Evolutionary conservation across 208 protist species (phyloP).

Genomic region (Crithidia fasciculata): DNA sequence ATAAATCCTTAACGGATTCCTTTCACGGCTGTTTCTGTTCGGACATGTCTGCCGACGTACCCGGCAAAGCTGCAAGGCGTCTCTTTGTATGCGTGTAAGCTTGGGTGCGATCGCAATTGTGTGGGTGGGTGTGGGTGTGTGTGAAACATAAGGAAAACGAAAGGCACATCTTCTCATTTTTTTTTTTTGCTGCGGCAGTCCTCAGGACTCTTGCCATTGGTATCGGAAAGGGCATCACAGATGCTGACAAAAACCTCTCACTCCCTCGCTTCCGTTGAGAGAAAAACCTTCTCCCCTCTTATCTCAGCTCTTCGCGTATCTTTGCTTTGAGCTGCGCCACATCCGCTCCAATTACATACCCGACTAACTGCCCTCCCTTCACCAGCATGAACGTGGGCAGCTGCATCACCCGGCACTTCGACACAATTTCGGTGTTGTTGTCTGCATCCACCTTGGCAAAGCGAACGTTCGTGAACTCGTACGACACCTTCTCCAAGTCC

Average conservation of each 20-base stretch:
- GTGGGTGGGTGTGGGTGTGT: background rate
- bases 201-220: no score
- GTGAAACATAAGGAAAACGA: conserved; percentile 12
- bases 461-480: conserved; percentile 69
- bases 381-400: conserved; percentile 86
- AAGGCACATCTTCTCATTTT: background rate
- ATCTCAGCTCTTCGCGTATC: conserved; percentile 52
- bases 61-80: background rate
- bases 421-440: conserved; percentile 83
- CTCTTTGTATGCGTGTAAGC: background rate
- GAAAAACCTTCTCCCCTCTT: background rate
- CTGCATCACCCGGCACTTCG: conserved; percentile 74
- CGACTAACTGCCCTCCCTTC: conserved; percentile 51
- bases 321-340: conserved; percentile 63
- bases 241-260: background rate
- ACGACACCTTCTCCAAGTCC: conserved; percentile 77
- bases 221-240: background rate
- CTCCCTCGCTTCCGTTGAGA: background rate
- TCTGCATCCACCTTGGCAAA: conserved; percentile 83
- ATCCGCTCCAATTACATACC: conserved; percentile 84
- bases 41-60: no score
- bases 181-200: no score
- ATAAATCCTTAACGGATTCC: no score
- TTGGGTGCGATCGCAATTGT: background rate
- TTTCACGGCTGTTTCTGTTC: no score